Evolutionary conservation across 495 filamentous ascomycete species (phyloP).

Genomic region (Immersiella caudata): DNA sequence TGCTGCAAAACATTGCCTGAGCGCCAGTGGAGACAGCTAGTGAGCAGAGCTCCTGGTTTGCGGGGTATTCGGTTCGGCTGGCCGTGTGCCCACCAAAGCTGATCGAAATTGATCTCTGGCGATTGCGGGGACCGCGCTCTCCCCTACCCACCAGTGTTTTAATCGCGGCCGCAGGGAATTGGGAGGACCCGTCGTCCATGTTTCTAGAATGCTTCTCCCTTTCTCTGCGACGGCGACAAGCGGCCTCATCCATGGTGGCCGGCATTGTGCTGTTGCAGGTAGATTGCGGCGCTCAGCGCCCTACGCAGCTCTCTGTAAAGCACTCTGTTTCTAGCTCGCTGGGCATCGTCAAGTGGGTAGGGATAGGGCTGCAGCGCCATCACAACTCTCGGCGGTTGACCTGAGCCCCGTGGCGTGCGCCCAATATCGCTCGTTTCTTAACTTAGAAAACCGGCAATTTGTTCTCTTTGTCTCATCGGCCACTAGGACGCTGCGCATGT

Average conservation of each 20-base stretch:
- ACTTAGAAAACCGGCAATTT: conserved; percentile 37
- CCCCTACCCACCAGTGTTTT: not conserved
- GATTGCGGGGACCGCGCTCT: not conserved
- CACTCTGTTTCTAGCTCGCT: conserved; percentile 23
- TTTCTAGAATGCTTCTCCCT: conserved; percentile 38
- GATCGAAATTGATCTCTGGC: not conserved
- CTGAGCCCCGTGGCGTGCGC: conserved; percentile 17
- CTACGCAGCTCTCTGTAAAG: conserved; percentile 8
- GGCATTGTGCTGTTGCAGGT: conserved; percentile 33
- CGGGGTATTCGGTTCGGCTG: conserved; percentile 20
- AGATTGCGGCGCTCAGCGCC: conserved; percentile 30
- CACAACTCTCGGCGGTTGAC: not conserved
- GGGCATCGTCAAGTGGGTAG: conserved; percentile 23
- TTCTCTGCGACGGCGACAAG: conserved; percentile 21
- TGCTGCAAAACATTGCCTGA: conserved; percentile 23
- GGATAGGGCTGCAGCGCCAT: conserved; percentile 36
- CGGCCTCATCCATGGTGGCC: conserved; percentile 21
- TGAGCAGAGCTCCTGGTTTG: conserved; percentile 10
- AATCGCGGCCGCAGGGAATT: conserved; percentile 14
- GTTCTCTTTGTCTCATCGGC: conserved; percentile 4
- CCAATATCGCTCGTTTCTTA: conserved; percentile 36
- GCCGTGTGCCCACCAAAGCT: not conserved
- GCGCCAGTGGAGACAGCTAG: conserved; percentile 5
- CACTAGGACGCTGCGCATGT: conserved; percentile 19
- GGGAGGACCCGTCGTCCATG: conserved; percentile 14